Evolutionary conservation across 1,284 basidiomycete species (phyloP).

Genomic region (Sporisorium iseilematis-ciliati): DNA sequence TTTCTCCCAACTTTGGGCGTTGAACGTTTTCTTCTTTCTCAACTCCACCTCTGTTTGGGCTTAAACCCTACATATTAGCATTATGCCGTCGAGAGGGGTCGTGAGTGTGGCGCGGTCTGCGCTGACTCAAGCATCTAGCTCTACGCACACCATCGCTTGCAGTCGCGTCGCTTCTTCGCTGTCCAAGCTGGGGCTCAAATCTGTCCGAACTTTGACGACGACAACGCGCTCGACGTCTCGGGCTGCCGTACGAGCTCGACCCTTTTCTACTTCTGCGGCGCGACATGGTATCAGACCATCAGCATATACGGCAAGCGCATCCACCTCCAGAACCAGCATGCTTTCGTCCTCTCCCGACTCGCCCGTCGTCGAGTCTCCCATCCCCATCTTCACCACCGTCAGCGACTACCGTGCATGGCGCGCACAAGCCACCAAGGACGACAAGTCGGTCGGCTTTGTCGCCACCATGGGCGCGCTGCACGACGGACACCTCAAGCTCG

Average conservation of each 20-base stretch:
- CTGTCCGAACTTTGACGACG: background rate
- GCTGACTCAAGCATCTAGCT: conserved; percentile 13
- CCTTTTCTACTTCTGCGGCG: background rate
- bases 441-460: conserved; percentile 81
- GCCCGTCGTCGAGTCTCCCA: conserved; percentile 71
- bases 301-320: background rate
- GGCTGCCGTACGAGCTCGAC: conserved; percentile 5
- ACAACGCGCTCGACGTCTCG: conserved; percentile 1
- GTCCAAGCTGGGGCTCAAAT: background rate
- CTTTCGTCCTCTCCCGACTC: conserved; percentile 30
- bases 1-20: no score
- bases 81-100: conserved; percentile 13
- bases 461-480: conserved; percentile 98
- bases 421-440: conserved; percentile 72
- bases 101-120: background rate
- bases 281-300: conserved; percentile 7
- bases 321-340: background rate
- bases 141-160: background rate
- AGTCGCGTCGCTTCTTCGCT: background rate
- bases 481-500: conserved; percentile 87
- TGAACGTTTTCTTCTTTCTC: background rate
- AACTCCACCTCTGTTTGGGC: no score
- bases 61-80: background rate
- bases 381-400: conserved; percentile 82
- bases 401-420: conserved; percentile 83